Evolutionary conservation across 2,329 filamentous ascomycete species (phyloP).

Genomic region (Daldinia sp.): DNA sequence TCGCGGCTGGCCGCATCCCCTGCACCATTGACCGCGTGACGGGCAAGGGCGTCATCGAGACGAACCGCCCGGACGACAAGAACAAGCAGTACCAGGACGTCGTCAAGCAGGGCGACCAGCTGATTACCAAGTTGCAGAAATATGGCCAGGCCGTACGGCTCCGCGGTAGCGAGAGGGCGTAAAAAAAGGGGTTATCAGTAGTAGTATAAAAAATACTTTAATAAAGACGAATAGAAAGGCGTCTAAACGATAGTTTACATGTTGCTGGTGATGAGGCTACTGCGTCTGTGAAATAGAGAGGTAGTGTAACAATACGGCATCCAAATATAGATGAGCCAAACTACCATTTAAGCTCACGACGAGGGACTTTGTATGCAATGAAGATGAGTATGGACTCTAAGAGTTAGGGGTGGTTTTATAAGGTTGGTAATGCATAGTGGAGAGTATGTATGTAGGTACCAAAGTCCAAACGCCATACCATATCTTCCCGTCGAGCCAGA

Average conservation of each 20-base stretch:
- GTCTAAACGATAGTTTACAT: neutral
- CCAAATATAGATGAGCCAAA: slow-evolving; percentile 22
- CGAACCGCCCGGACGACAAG: slow-evolving; percentile 97
- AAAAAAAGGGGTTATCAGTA: slow-evolving; percentile 37
- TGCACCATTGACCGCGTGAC: slow-evolving; percentile 98
- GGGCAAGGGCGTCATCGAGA: slow-evolving; percentile 97
- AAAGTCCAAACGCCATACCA: neutral
- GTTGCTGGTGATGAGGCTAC: slow-evolving; percentile 2
- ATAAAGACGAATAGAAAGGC: slow-evolving; percentile 5
- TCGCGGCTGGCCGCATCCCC: slow-evolving; percentile 91
- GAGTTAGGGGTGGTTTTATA: slow-evolving; percentile 6
- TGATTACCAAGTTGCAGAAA: slow-evolving; percentile 99
- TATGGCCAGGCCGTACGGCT: slow-evolving; percentile 96
- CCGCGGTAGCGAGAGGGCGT: slow-evolving; percentile 93
- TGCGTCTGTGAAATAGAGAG: slow-evolving; percentile 34
- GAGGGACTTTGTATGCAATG: neutral
- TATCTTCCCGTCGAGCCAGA: neutral
- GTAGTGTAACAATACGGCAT: slow-evolving; percentile 44
- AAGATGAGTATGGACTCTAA: neutral
- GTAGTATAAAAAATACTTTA: neutral
- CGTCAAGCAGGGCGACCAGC: slow-evolving; percentile 94
- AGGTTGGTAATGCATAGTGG: slow-evolving; percentile 8
- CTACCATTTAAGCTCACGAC: slow-evolving; percentile 4
- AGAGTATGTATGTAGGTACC: slow-evolving; percentile 13
- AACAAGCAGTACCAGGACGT: slow-evolving; percentile 99